Evolutionary conservation across 805 yeast species (phyloP).

Genomic region (Saturnispora zaruensis): DNA sequence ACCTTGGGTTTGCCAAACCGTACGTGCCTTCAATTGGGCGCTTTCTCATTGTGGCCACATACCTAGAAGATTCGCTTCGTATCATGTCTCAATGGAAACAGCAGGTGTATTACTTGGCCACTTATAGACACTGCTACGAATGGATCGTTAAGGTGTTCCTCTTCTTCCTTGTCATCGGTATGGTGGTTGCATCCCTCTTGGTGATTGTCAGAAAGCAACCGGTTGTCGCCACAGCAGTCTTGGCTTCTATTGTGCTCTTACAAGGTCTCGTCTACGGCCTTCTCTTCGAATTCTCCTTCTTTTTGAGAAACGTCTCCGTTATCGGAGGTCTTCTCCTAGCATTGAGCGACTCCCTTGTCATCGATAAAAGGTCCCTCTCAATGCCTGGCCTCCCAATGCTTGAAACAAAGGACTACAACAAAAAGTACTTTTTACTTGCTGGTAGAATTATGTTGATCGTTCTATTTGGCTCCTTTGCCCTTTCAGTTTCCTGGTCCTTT

Average conservation of each 20-base stretch:
- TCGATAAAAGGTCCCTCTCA: constrained; percentile 55
- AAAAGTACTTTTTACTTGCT: constrained; percentile 74
- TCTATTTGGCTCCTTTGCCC: constrained; percentile 76
- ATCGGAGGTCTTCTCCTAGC: constrained; percentile 89
- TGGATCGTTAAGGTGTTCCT: constrained; percentile 72
- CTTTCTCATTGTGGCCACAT: constrained; percentile 85
- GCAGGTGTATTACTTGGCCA: constrained; percentile 77
- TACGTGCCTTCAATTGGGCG: constrained; percentile 85
- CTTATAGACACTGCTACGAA: constrained; percentile 70
- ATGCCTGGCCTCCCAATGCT: constrained; percentile 74
- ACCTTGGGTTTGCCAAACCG: constrained; percentile 50
- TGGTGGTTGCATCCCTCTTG: constrained; percentile 65
- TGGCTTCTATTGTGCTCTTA: constrained; percentile 60
- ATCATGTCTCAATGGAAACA: constrained; percentile 83
- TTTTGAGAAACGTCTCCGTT: constrained; percentile 80
- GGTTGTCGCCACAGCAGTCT: constrained; percentile 59
- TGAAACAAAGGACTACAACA: constrained; percentile 54
- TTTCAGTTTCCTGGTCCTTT: constrained; percentile 65
- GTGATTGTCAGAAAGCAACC: constrained; percentile 63
- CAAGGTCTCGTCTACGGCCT: constrained; percentile 90
- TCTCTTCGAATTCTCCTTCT: constrained; percentile 69
- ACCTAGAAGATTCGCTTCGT: constrained; percentile 80
- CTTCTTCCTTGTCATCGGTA: constrained; percentile 50
- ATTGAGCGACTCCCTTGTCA: constrained; percentile 75
- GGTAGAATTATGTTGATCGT: constrained; percentile 83